These are phyloP conservation scores for Macadamia integrifolia DNA, from an alignment of 164 flowering plant genomes.

Conservation along the genomic window DNA sequence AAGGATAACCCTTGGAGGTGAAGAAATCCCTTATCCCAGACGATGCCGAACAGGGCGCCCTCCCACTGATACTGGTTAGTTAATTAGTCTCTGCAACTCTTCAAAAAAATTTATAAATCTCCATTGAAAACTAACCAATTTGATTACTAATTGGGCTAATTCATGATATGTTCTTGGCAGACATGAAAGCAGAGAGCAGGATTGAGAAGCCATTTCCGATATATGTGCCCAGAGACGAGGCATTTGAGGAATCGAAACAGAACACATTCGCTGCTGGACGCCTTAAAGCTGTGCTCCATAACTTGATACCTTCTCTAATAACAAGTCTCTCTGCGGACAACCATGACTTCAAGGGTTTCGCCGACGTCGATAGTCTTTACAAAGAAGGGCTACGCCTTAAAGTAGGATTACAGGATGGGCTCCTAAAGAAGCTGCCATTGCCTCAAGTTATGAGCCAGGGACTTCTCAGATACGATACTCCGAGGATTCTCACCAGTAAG, in stretches of 20 bases:
- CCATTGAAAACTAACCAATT: too few species aligned
- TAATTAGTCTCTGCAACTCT: not conserved
- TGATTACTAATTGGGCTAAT: too few species aligned
- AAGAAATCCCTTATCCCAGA: conserved; percentile 66
- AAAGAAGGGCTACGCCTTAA: conserved; percentile 72
- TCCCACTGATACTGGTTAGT: conserved; percentile 66
- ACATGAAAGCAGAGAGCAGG: conserved; percentile 59
- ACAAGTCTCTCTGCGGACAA: conserved; percentile 62
- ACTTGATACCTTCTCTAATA: conserved; percentile 58
- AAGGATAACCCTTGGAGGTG: conserved; percentile 74
- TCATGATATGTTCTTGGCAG: conserved; percentile 22
- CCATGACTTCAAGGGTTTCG: conserved; percentile 67
- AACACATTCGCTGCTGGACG: conserved; percentile 59
- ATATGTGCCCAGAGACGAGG: conserved; percentile 92
- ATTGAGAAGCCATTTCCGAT: conserved; percentile 91
- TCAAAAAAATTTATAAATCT: too few species aligned
- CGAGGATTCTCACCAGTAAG: conserved; percentile 79
- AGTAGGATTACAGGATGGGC: conserved; percentile 56
- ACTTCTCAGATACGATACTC: conserved; percentile 72
- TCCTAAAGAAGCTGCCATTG: conserved; percentile 64
- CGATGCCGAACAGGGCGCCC: conserved; percentile 90
- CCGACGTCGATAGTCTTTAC: conserved; percentile 76
- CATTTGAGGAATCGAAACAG: conserved; percentile 78
- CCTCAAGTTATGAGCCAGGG: conserved; percentile 57
- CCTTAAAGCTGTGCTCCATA: conserved; percentile 77